These are phyloP conservation scores for Phytophthora hybrid DNA, from an alignment of 352 stramenopile genomes.

Conservation along the genomic window DNA sequence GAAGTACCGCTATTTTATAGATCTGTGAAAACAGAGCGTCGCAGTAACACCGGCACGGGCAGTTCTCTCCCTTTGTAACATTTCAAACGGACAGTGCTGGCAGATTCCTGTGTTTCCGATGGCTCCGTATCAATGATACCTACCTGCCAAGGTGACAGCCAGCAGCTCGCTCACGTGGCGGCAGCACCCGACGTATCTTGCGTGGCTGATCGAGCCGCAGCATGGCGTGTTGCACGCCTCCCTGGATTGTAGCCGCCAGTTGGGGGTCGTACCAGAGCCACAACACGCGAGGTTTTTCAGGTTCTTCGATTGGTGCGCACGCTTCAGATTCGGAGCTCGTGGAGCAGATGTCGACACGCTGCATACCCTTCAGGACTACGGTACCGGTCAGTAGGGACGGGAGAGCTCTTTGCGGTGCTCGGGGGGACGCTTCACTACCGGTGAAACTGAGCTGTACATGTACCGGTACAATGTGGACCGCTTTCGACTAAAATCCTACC, in stretches of 20 bases:
- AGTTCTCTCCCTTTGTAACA: neutral
- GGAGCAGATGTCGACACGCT: constrained; percentile 16
- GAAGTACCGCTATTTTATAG: too few relatives aligned
- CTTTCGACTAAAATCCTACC: constrained; percentile 32
- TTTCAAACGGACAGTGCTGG: constrained; percentile 20
- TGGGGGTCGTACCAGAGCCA: too few relatives aligned
- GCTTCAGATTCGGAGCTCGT: constrained; percentile 22
- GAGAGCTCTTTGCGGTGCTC: constrained; percentile 7
- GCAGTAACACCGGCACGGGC: neutral
- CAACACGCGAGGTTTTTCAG: too few relatives aligned
- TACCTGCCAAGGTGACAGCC: too few relatives aligned
- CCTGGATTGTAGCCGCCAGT: too few relatives aligned
- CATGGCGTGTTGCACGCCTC: too few relatives aligned
- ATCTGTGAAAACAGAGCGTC: neutral
- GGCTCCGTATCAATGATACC: neutral
- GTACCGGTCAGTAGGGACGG: too few relatives aligned
- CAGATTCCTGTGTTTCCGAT: constrained; percentile 18
- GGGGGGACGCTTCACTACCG: too few relatives aligned
- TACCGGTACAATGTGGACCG: neutral
- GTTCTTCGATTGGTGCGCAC: constrained; percentile 2
- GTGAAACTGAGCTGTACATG: neutral
- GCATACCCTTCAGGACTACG: neutral
- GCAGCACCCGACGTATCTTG: too few relatives aligned
- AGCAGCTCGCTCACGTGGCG: too few relatives aligned
- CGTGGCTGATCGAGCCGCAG: too few relatives aligned